Conservation (phyloP, 345 rosid species). For the Psidium friedrichsthalianum region DNA sequence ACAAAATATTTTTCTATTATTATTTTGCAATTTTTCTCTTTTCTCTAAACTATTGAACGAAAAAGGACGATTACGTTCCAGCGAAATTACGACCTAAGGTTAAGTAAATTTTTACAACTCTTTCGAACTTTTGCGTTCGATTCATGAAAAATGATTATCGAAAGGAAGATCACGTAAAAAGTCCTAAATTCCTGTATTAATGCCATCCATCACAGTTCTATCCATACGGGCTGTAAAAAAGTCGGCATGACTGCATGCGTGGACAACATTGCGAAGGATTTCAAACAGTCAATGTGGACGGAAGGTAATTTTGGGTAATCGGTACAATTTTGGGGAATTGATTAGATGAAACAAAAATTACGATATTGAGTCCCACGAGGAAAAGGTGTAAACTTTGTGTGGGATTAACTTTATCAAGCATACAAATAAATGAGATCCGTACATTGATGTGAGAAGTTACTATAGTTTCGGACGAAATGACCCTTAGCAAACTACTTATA, state of each 20-base stretch:
- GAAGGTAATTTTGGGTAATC: background rate
- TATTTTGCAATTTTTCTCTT: background rate
- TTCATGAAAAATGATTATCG: background rate
- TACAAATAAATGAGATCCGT: background rate
- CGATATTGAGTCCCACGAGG: background rate
- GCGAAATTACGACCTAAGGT: too few species aligned
- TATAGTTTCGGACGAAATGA: background rate
- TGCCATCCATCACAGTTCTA: background rate
- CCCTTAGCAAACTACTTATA: background rate
- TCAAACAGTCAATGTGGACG: background rate
- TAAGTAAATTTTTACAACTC: background rate
- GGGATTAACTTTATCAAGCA: background rate
- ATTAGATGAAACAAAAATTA: background rate
- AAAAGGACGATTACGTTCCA: too few species aligned
- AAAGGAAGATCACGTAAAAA: background rate
- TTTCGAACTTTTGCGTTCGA: background rate
- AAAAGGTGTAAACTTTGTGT: background rate
- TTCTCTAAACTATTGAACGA: background rate
- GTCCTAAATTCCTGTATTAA: background rate
- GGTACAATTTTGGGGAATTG: background rate
- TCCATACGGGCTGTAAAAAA: background rate
- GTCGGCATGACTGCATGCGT: background rate
- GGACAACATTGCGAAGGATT: background rate
- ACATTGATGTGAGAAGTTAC: background rate
- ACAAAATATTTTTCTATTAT: background rate